phyloP scores from a whole-genome alignment of 129 eudicot species.

The Chrysanthemum makinoi region DNA sequence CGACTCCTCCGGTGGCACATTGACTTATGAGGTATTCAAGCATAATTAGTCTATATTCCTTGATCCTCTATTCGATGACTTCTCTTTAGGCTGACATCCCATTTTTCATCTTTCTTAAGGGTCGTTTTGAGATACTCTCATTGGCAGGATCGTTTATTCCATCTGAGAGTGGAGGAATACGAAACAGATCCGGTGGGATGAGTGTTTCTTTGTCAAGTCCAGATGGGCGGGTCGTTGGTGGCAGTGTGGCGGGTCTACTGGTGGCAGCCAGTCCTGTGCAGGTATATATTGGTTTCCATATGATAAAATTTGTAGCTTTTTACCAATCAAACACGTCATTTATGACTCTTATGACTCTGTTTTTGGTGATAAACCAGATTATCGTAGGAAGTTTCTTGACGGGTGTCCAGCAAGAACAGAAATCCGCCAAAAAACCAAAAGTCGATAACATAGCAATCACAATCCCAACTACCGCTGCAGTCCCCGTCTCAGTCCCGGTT shows the following conservation, averaged over 20 bases:
- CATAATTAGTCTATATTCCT: too few species aligned
- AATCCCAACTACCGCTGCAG: slow-evolving; percentile 37
- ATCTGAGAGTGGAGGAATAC: slow-evolving; percentile 67
- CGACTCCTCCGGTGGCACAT: slow-evolving; percentile 83
- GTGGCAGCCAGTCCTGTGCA: slow-evolving; percentile 92
- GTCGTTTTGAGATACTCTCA: slow-evolving; percentile 85
- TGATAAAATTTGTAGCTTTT: neutral
- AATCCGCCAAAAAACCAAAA: slow-evolving; percentile 61
- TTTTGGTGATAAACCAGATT: slow-evolving; percentile 46
- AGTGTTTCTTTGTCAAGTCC: slow-evolving; percentile 83
- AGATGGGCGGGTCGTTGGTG: slow-evolving; percentile 92
- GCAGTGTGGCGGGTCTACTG: slow-evolving; percentile 89
- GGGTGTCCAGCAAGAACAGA: slow-evolving; percentile 78
- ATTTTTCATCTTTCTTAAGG: slow-evolving; percentile 44
- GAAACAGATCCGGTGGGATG: slow-evolving; percentile 92
- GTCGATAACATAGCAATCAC: slow-evolving; percentile 40
- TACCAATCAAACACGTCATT: neutral
- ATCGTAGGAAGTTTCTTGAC: slow-evolving; percentile 87
- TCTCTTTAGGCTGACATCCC: neutral
- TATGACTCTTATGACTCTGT: neutral
- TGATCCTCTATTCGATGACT: neutral
- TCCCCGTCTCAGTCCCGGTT: slow-evolving; percentile 19
- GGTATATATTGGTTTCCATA: slow-evolving; percentile 35
- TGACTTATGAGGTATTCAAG: slow-evolving; percentile 67
- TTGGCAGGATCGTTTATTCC: slow-evolving; percentile 86